phyloP scores from a whole-genome alignment of 1,284 basidiomycete genomes.

The Sporisorium iseilematis-ciliati region DNA sequence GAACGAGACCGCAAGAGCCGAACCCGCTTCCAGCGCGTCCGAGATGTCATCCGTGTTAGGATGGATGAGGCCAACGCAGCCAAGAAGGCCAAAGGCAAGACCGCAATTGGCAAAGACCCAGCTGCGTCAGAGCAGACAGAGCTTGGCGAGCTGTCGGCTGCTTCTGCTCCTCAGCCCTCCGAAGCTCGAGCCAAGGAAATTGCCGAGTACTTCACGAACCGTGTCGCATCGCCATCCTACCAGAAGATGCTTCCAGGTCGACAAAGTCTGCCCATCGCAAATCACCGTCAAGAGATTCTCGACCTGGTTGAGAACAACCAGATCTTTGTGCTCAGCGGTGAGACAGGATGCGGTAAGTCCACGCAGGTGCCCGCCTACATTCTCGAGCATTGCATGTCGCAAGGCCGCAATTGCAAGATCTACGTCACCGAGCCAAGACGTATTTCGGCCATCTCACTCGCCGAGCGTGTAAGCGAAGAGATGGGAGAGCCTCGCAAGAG shows the following conservation, averaged over 20 bases:
- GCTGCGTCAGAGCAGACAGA: conserved; percentile 40
- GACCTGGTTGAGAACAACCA: conserved; percentile 82
- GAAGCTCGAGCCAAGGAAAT: conserved; percentile 46
- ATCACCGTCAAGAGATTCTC: conserved; percentile 82
- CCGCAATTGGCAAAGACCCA: conserved; percentile 3
- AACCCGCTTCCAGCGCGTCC: conserved; percentile 72
- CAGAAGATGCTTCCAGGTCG: conserved; percentile 88
- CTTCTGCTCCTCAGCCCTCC: conserved; percentile 41
- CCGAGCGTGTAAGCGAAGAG: conserved; percentile 93
- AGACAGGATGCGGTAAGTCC: conserved; percentile 98
- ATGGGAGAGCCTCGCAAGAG: conserved; percentile 85
- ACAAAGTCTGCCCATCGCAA: conserved; percentile 86
- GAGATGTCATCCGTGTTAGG: conserved; percentile 76
- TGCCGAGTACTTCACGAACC: conserved; percentile 34
- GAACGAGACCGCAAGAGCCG: conserved; percentile 79
- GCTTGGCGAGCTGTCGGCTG: conserved; percentile 45
- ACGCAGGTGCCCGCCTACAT: conserved; percentile 97
- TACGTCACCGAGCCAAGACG: conserved; percentile 95
- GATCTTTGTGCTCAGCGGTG: conserved; percentile 92
- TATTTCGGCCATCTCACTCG: conserved; percentile 96
- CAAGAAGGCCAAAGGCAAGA: conserved; percentile 52
- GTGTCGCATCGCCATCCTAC: conserved; percentile 72
- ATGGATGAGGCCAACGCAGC: conserved; percentile 68
- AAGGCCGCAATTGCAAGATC: conserved; percentile 88
- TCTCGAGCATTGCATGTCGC: conserved; percentile 87